phyloP scores from a whole-genome alignment of 2,329 filamentous ascomycete species.

The Cytospora paraplurivora region DNA sequence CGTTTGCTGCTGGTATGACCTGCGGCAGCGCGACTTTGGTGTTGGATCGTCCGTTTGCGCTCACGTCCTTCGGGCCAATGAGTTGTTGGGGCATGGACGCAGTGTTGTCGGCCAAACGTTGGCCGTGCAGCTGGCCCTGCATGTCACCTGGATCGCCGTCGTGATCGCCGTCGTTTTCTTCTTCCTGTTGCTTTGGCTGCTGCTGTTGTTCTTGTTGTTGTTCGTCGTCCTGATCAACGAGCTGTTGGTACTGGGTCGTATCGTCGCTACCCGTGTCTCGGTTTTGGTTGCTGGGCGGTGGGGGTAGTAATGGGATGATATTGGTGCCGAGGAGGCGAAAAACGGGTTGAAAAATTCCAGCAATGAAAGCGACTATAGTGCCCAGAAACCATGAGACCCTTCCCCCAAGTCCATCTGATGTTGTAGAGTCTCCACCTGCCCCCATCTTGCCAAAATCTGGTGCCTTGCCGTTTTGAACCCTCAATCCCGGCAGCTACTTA shows the following conservation, averaged over 20 bases:
- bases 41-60: not conserved
- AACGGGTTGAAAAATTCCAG: constrained; percentile 26
- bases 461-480: not conserved
- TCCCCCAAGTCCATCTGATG: constrained; percentile 23
- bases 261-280: constrained; percentile 9
- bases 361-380: constrained; percentile 24
- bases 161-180: constrained; percentile 11
- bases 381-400: constrained; percentile 22
- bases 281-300: constrained; percentile 13
- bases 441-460: constrained; percentile 20
- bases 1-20: not conserved
- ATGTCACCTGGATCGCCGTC: constrained; percentile 16
- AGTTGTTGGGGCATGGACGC: constrained; percentile 4
- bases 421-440: constrained; percentile 13
- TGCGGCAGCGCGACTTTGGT: constrained; percentile 11
- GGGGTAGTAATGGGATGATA: constrained; percentile 20
- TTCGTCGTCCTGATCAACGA: not conserved
- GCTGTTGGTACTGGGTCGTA: not conserved
- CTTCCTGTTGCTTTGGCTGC: not conserved
- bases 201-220: not conserved
- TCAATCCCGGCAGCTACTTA: constrained; percentile 19
- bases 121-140: constrained; percentile 20
- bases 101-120: not conserved
- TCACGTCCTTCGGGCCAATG: not conserved
- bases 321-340: constrained; percentile 16